Percentiles rank a stretch among this genome's conserved stretches.
Evolutionary conservation across 108 stramenopile species (phyloP).

Genomic region (Stephanodiscus minutulus): DNA sequence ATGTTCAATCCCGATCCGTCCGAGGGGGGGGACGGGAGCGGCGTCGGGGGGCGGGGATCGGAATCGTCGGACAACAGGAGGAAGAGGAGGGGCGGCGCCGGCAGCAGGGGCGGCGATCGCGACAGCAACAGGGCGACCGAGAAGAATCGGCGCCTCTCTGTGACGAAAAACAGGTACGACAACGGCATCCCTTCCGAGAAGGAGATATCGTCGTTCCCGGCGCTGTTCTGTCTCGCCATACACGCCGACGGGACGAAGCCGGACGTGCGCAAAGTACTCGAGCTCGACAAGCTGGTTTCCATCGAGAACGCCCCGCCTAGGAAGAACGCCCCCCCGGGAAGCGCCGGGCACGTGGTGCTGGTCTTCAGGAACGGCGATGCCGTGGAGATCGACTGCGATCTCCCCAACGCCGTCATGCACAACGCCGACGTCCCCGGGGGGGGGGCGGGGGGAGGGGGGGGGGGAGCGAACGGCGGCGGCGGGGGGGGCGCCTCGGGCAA

Average conservation of each 20-base stretch:
- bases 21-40: slow-evolving; percentile 2
- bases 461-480: background rate
- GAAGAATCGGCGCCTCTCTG: slow-evolving; percentile 2
- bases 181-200: slow-evolving; percentile 42
- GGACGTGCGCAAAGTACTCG: slow-evolving; percentile 80
- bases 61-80: slow-evolving; percentile 16
- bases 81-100: background rate
- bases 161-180: slow-evolving; percentile 32
- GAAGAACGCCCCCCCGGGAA: slow-evolving; percentile 32
- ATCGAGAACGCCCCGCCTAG: slow-evolving; percentile 64
- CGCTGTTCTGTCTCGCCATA: slow-evolving; percentile 69
- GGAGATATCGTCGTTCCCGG: slow-evolving; percentile 84
- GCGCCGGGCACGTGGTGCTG: slow-evolving; percentile 62
- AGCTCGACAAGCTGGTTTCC: slow-evolving; percentile 76
- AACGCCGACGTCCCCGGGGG: too few species aligned
- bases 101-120: too few species aligned
- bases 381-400: slow-evolving; percentile 77
- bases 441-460: slow-evolving; percentile 42
- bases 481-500: background rate
- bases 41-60: background rate
- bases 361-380: slow-evolving; percentile 82
- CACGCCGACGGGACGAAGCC: slow-evolving; percentile 81
- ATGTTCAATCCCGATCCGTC: slow-evolving; percentile 50
- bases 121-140: background rate
- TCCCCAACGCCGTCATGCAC: slow-evolving; percentile 36